A percentile compares a stretch with the other conserved stretches of the same genome.
These are phyloP conservation scores for Mycena galopus DNA, from an alignment of 768 basidiomycete genomes.

Conservation along the genomic window DNA sequence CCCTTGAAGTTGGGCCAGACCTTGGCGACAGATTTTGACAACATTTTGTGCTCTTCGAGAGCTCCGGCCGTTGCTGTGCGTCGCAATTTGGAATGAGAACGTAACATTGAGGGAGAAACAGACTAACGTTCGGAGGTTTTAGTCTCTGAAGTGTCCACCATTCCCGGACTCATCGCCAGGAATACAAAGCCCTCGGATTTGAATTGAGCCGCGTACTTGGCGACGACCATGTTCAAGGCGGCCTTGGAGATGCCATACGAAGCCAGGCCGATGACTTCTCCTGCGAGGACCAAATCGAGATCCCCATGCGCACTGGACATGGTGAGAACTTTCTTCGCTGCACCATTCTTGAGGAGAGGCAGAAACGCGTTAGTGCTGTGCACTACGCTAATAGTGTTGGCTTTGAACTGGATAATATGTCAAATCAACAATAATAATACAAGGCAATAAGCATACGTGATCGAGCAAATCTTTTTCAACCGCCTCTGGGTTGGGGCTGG, in stretches of 20 bases:
- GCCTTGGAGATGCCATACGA: constrained; percentile 53
- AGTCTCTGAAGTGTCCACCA: constrained; percentile 46
- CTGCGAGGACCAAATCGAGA: constrained; percentile 41
- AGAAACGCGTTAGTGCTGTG: constrained; percentile 24
- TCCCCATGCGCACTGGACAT: constrained; percentile 49
- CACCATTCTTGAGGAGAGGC: constrained; percentile 13
- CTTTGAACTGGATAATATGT: not conserved
- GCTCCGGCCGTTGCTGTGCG: not conserved
- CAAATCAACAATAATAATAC: not conserved
- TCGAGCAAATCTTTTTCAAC: constrained; percentile 16
- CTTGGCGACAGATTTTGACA: not conserved
- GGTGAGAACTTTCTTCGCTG: constrained; percentile 47
- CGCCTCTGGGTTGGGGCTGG: not conserved
- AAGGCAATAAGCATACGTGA: not conserved
- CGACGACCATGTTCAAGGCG: constrained; percentile 51
- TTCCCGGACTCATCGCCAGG: constrained; percentile 53
- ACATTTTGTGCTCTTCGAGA: not conserved
- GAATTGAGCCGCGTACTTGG: constrained; percentile 50
- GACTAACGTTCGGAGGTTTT: constrained; percentile 11
- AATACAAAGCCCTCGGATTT: constrained; percentile 51
- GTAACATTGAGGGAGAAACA: not conserved
- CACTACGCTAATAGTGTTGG: constrained; percentile 8
- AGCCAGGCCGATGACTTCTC: too few relatives aligned
- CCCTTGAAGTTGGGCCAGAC: constrained; percentile 18
- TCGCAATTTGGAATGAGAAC: too few relatives aligned